phyloP scores from a whole-genome alignment of 1,139 yeast genomes.

The Schwanniomyces etchellsii region DNA sequence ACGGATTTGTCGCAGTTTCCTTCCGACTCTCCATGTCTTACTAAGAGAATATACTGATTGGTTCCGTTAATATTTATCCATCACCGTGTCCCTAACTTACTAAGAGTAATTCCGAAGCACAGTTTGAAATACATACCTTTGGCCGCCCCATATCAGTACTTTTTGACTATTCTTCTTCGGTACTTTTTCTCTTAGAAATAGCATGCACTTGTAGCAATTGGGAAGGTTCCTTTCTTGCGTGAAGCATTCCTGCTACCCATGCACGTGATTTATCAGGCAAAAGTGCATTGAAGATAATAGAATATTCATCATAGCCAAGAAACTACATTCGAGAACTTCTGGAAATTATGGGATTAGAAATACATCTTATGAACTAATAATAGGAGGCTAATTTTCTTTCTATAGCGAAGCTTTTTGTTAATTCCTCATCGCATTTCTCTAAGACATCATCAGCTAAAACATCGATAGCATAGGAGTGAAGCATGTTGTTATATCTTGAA shows the following conservation, averaged over 20 bases:
- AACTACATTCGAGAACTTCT: too few species aligned
- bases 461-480: slow-evolving; percentile 65
- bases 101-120: background rate
- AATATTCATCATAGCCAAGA: too few species aligned
- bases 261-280: too few species aligned
- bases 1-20: slow-evolving; percentile 82
- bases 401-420: slow-evolving; percentile 55
- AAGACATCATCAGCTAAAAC: slow-evolving; percentile 61
- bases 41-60: slow-evolving; percentile 68
- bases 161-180: background rate
- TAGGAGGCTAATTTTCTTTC: slow-evolving; percentile 38
- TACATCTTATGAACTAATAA: too few species aligned
- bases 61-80: too few species aligned
- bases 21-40: slow-evolving; percentile 89
- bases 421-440: slow-evolving; percentile 60
- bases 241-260: too few species aligned
- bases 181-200: background rate
- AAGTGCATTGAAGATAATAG: too few species aligned
- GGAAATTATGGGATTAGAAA: too few species aligned
- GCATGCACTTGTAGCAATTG: background rate
- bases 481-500: slow-evolving; percentile 67
- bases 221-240: too few species aligned
- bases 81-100: too few species aligned
- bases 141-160: slow-evolving; percentile 48
- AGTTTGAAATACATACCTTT: slow-evolving; percentile 45